Conservation (phyloP, 768 basidiomycete species). For the Calocera viscosa region DNA sequence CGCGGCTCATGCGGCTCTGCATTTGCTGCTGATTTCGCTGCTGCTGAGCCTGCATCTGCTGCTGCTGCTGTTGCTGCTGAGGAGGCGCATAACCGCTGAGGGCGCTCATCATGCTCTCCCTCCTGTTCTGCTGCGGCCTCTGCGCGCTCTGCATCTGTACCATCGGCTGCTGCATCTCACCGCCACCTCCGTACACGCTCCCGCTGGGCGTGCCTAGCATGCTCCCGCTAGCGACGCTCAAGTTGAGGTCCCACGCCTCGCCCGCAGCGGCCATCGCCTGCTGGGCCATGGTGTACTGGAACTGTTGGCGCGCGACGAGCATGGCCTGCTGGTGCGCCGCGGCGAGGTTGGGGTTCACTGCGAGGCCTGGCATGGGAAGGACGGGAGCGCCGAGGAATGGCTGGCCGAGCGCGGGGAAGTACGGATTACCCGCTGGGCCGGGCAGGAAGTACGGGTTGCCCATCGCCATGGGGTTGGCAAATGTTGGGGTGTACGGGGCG, state of each 20-base stretch:
- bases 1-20: constrained; percentile 6
- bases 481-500: neutral
- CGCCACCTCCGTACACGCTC: neutral
- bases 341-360: constrained; percentile 34
- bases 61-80: neutral
- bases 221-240: constrained; percentile 2
- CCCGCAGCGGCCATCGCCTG: constrained; percentile 81
- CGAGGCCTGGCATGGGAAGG: constrained; percentile 15
- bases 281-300: constrained; percentile 80
- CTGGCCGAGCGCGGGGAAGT: constrained; percentile 7
- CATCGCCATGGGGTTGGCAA: neutral
- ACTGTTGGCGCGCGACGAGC: constrained; percentile 75
- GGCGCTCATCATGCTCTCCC: constrained; percentile 4
- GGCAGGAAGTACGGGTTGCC: neutral
- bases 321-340: constrained; percentile 81
- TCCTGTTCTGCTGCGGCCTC: neutral
- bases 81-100: neutral
- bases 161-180: neutral
- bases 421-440: neutral
- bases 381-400: neutral
- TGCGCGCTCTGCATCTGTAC: neutral
- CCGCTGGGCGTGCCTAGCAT: constrained; percentile 3
- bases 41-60: neutral
- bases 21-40: neutral
- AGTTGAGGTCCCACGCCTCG: constrained; percentile 66